A percentile compares a stretch with the other conserved stretches of the same genome.
Evolutionary conservation across 2,329 filamentous ascomycete species (phyloP).

Genomic region (Cercospora sp.): DNA sequence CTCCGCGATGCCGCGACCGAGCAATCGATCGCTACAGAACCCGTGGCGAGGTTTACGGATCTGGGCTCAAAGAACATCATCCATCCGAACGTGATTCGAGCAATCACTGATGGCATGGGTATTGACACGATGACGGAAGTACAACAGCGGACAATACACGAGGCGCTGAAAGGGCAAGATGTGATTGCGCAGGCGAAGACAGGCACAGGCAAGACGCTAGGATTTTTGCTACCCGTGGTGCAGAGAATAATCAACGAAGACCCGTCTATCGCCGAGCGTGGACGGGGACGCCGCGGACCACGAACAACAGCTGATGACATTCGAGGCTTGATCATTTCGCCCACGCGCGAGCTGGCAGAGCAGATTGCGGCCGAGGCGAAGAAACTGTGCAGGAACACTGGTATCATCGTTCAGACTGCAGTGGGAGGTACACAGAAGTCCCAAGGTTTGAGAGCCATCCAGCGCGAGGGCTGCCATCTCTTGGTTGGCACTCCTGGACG

Average conservation of each 20-base stretch:
- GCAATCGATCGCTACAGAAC: slow-evolving; percentile 20
- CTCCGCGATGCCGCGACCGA: slow-evolving; percentile 35
- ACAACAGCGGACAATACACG: slow-evolving; percentile 77
- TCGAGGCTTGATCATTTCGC: slow-evolving; percentile 61
- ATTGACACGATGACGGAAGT: slow-evolving; percentile 91
- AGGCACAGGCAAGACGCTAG: slow-evolving; percentile 93
- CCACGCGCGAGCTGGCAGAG: slow-evolving; percentile 63
- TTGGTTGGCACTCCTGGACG: slow-evolving; percentile 89
- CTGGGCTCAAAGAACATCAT: slow-evolving; percentile 54
- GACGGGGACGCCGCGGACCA: slow-evolving; percentile 50
- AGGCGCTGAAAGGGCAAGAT: slow-evolving; percentile 76
- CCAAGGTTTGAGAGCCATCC: slow-evolving; percentile 65
- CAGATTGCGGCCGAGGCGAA: slow-evolving; percentile 70
- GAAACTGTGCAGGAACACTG: slow-evolving; percentile 65
- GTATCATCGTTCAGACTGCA: slow-evolving; percentile 71
- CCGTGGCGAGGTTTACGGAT: slow-evolving; percentile 48
- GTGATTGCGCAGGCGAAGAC: slow-evolving; percentile 93
- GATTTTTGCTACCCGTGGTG: slow-evolving; percentile 82
- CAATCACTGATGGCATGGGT: slow-evolving; percentile 70
- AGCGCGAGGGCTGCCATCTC: slow-evolving; percentile 77
- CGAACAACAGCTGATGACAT: slow-evolving; percentile 56
- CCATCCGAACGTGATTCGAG: slow-evolving; percentile 63
- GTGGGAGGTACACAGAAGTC: slow-evolving; percentile 87
- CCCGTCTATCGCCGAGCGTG: slow-evolving; percentile 56
- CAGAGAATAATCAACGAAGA: slow-evolving; percentile 72